Conservation (phyloP, 2,329 filamentous ascomycete species). For the Ceratocystis eucalypticola region DNA sequence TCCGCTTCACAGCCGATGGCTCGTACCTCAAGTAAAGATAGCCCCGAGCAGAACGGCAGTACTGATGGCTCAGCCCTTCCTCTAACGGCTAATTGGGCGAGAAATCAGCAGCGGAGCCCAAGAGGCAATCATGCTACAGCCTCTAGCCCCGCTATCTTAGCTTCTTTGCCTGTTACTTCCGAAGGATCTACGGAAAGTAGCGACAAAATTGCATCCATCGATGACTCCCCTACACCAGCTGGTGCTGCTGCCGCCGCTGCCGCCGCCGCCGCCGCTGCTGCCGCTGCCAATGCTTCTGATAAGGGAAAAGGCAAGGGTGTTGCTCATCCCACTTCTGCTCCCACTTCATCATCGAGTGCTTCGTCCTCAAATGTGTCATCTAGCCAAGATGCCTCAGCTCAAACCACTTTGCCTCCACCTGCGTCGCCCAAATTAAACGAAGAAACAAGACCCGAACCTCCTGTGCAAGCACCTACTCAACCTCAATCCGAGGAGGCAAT, state of each 20-base stretch:
- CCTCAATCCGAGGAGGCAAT: background rate
- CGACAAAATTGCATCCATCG: conserved; percentile 32
- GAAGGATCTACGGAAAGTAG: conserved; percentile 28
- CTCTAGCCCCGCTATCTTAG: conserved; percentile 65
- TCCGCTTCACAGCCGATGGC: conserved; percentile 49
- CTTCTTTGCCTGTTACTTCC: conserved; percentile 39
- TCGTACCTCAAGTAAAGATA: conserved; percentile 66
- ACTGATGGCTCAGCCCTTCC: conserved; percentile 80
- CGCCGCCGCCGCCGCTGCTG: conserved; percentile 19
- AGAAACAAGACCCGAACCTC: conserved; percentile 4
- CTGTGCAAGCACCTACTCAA: conserved; percentile 8
- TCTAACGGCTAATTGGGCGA: conserved; percentile 86
- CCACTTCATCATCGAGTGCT: background rate
- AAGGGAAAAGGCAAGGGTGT: conserved; percentile 13
- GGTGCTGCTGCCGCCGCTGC: conserved; percentile 19
- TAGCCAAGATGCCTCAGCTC: background rate
- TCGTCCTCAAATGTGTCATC: background rate
- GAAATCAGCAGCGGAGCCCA: conserved; percentile 49
- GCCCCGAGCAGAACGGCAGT: conserved; percentile 44
- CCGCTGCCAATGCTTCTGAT: conserved; percentile 18
- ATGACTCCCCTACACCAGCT: conserved; percentile 24
- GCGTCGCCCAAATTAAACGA: conserved; percentile 10
- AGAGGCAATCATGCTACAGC: conserved; percentile 68
- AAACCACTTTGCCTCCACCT: background rate
- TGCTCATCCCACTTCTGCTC: conserved; percentile 12